Percentiles rank a stretch among this genome's conserved stretches.
These are phyloP conservation scores for Yarrowia hollandica DNA, from an alignment of 805 yeast species.

Conservation along the genomic window DNA sequence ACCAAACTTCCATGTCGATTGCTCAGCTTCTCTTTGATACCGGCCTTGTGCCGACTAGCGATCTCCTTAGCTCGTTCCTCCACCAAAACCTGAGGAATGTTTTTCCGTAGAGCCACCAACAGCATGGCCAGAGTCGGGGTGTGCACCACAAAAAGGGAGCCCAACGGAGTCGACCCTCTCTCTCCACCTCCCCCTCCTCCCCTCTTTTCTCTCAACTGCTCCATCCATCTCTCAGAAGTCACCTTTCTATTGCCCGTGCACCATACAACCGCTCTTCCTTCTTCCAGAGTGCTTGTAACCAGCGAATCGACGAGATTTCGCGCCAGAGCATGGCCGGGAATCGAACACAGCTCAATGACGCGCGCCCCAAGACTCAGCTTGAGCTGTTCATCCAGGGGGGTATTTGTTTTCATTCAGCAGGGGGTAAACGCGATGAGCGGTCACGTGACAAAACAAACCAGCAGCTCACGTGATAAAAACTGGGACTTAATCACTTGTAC, in stretches of 20 bases:
- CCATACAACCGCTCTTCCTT: slow-evolving; percentile 9
- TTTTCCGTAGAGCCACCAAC: neutral
- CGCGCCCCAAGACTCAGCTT: neutral
- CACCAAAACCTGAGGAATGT: neutral
- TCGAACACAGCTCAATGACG: slow-evolving; percentile 5
- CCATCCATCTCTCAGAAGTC: neutral
- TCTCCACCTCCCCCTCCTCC: neutral
- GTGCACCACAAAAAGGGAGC: neutral
- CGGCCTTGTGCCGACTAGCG: neutral
- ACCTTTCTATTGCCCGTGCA: slow-evolving; percentile 6
- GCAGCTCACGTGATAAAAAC: slow-evolving; percentile 13
- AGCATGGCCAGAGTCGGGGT: slow-evolving; percentile 11
- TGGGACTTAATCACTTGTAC: too few species aligned
- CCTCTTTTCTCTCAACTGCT: neutral
- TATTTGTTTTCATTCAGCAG: neutral
- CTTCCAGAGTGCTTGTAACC: neutral
- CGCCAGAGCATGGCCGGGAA: slow-evolving; percentile 14
- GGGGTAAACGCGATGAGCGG: too few species aligned
- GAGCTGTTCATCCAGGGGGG: slow-evolving; percentile 13
- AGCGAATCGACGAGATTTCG: slow-evolving; percentile 4
- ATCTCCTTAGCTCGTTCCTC: slow-evolving; percentile 17
- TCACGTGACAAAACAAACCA: neutral
- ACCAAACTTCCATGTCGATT: slow-evolving; percentile 4
- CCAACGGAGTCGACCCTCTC: neutral
- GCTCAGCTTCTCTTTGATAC: neutral